Conservation (phyloP, 139 green algal genomes). For the Tetradesmus obliquus region DNA sequence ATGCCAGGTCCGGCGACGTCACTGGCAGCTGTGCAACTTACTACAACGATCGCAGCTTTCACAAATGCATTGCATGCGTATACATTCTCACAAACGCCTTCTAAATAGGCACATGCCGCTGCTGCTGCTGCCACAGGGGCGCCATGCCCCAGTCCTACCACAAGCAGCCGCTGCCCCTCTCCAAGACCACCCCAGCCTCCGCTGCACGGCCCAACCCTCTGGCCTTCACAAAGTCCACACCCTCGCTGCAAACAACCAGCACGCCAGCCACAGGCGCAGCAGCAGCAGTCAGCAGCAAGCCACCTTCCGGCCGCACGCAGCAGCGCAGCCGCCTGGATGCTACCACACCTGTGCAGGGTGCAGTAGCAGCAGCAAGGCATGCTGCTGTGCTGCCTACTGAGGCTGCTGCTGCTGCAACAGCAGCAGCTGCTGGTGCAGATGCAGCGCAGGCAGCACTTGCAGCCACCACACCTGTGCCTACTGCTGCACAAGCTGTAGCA, state of each 20-base stretch:
- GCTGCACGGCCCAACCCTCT: neutral
- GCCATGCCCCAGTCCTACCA: constrained; percentile 18
- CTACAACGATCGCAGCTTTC: no score
- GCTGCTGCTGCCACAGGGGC: neutral
- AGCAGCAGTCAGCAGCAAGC: constrained; percentile 4
- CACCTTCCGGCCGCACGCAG: neutral
- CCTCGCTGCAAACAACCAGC: neutral
- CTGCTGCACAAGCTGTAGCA: neutral
- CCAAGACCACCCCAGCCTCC: neutral
- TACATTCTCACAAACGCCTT: no score
- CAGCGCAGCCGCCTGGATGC: neutral
- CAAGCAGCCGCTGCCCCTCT: constrained; percentile 6
- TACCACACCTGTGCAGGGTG: neutral
- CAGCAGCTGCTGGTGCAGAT: neutral
- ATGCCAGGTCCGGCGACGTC: no score
- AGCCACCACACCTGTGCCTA: neutral
- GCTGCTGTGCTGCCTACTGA: neutral
- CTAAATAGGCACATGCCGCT: no score
- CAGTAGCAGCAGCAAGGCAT: neutral
- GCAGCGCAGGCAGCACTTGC: neutral
- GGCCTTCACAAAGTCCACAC: neutral
- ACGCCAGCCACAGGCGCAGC: neutral
- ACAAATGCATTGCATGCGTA: no score
- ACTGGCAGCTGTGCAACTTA: no score
- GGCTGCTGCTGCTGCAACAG: neutral